Evolutionary conservation across 2,329 filamentous ascomycete species (phyloP), one percentile per base, ranked within the genome.

Genomic region (Nemania sp.): DNA sequence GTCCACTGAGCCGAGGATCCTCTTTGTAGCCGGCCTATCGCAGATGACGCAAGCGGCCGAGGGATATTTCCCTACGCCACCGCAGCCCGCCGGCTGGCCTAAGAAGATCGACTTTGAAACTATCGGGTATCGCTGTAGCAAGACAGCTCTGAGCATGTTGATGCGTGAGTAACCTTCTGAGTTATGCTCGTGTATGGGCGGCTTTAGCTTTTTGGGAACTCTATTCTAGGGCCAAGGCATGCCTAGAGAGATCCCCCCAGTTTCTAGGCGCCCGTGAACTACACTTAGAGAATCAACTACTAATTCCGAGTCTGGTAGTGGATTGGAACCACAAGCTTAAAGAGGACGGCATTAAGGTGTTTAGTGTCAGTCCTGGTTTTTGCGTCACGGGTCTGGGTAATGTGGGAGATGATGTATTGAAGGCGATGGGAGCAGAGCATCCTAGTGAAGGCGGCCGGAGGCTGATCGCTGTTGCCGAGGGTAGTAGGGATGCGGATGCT

Each of bases 311-410:
- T 35, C 32, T 35, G 2, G 32, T 35, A 35, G 32, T 80, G 5
- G 79, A 83, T 62, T 85, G 80, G 80, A 57, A 74, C 29, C 77
- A 80, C 41, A 69, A 80, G 0, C 75, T 88, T 29, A 79, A 76
- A 53, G 79, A 80, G 1, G 86, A 88, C 49, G 84, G 84, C 0
- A 83, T 87, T 5, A 86, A 84, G 73, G 82, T 84, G 0, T 87
- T 79, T 77, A 73, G 74, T 32, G 74, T 87, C n/a, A 82, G 79
- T 5, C 86, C 85, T 0, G 86, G 85, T 0, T 80, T 82, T 54
- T 71, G 87, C 51, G 84, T 82, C 0, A 88, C 85, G 0, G 79
- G 80, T 0, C 69, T 87, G 0, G 82, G 80, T 1, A 80, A 77
- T 47, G 4, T 62, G 7, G 65, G 68, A 1, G 60, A 69, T 5